Conservation (phyloP, 2,329 filamentous ascomycete species). For the Sporothrix brasiliensis region DNA sequence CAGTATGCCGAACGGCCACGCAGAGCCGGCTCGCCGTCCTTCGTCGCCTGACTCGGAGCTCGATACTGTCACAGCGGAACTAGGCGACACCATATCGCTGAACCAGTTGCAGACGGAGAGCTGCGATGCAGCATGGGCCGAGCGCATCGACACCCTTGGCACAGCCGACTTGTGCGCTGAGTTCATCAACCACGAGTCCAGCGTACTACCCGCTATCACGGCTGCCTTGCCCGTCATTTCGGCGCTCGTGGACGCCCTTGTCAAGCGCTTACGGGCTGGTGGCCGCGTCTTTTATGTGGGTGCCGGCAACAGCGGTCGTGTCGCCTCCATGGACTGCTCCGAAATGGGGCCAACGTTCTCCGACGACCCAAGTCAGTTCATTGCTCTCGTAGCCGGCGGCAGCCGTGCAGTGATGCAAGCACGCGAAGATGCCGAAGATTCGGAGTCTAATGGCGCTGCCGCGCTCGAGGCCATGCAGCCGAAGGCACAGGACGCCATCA, state of each 20-base stretch:
- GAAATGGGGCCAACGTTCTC: constrained; percentile 49
- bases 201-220: constrained; percentile 41
- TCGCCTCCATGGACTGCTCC: constrained; percentile 44
- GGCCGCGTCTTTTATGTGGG: constrained; percentile 47
- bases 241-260: constrained; percentile 42
- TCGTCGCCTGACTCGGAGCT: not conserved
- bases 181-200: constrained; percentile 44
- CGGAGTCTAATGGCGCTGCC: constrained; percentile 20
- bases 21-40: constrained; percentile 8
- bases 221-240: constrained; percentile 42
- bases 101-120: constrained; percentile 29
- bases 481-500: constrained; percentile 42
- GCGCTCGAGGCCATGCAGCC: constrained; percentile 21
- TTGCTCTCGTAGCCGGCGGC: constrained; percentile 48
- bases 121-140: constrained; percentile 25
- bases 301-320: constrained; percentile 51
- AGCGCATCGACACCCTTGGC: constrained; percentile 28
- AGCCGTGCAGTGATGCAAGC: constrained; percentile 46
- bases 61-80: not conserved
- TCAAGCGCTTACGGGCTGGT: constrained; percentile 41
- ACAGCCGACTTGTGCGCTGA: constrained; percentile 30
- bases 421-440: constrained; percentile 42
- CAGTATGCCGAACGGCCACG: not conserved
- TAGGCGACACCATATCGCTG: constrained; percentile 8
- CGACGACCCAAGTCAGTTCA: constrained; percentile 45